phyloP scores from a whole-genome alignment of 176 grass and related monocot species.

The Oryza officinalis region DNA sequence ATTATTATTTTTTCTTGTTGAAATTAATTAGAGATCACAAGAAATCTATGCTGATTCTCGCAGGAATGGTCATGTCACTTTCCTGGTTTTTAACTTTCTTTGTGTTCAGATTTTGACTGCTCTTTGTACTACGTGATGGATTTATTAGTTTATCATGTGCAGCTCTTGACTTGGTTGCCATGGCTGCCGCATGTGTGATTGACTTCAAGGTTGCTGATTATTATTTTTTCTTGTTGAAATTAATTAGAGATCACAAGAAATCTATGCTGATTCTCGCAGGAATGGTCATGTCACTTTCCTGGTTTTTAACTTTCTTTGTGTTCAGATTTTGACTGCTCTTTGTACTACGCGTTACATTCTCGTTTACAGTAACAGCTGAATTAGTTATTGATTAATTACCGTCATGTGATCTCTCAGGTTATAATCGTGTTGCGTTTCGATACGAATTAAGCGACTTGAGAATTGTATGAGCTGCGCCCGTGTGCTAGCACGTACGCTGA shows the following conservation, averaged over 20 bases:
- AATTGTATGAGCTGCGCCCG: background rate
- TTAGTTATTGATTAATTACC: background rate
- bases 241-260: background rate
- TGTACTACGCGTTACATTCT: background rate
- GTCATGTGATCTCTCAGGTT: background rate
- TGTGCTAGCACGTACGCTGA: background rate
- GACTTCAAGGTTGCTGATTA: background rate
- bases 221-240: background rate
- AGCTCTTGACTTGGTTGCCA: slow-evolving; percentile 39
- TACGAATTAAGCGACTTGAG: background rate
- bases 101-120: background rate
- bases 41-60: background rate
- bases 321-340: background rate
- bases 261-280: background rate
- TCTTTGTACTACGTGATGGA: background rate
- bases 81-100: background rate
- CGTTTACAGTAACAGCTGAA: background rate
- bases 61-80: background rate
- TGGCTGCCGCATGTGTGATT: slow-evolving; percentile 16
- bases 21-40: background rate
- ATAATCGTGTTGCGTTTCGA: background rate
- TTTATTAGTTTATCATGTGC: background rate
- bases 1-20: background rate
- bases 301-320: background rate
- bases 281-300: background rate